Evolutionary conservation across 1,139 yeast species (phyloP).

Genomic region (Lizanozyma gosingica): DNA sequence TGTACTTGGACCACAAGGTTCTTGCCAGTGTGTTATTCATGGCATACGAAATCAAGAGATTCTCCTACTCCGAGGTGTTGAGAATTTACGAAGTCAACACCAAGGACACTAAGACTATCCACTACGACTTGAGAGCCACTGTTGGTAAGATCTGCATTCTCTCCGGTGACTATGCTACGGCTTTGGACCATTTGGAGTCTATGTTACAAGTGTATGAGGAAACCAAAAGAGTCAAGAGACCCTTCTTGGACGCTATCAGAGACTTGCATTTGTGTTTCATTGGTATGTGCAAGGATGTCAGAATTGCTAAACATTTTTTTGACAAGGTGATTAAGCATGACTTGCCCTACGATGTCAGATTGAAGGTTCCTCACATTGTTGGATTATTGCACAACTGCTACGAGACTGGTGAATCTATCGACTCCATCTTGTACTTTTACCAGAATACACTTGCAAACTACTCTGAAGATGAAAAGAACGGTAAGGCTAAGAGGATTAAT

Average conservation of each 20-base stretch:
- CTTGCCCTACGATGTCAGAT: conserved; percentile 62
- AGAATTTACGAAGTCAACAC: conserved; percentile 30
- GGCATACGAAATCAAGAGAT: conserved; percentile 53
- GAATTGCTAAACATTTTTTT: conserved; percentile 65
- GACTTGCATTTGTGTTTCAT: conserved; percentile 74
- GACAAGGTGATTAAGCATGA: conserved; percentile 58
- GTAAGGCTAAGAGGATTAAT: conserved; percentile 18
- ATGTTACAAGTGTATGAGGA: conserved; percentile 23
- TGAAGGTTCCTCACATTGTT: conserved; percentile 71
- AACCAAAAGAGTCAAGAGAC: conserved; percentile 4
- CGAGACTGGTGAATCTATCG: conserved; percentile 43
- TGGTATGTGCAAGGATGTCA: conserved; percentile 70
- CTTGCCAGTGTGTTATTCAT: conserved; percentile 68
- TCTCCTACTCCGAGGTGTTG: conserved; percentile 47
- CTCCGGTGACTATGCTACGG: conserved; percentile 32
- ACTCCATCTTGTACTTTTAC: conserved; percentile 46
- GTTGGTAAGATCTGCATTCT: conserved; percentile 34
- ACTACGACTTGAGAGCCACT: conserved; percentile 23
- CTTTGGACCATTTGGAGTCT: conserved; percentile 32
- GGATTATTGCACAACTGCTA: conserved; percentile 58
- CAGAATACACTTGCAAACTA: background rate
- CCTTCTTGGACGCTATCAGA: conserved; percentile 21
- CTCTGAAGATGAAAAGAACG: conserved; percentile 23
- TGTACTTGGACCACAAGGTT: conserved; percentile 44
- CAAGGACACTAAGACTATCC: conserved; percentile 11